Conservation (phyloP, 176 grass and related monocot genomes). For the Sorghum bicolor region DNA sequence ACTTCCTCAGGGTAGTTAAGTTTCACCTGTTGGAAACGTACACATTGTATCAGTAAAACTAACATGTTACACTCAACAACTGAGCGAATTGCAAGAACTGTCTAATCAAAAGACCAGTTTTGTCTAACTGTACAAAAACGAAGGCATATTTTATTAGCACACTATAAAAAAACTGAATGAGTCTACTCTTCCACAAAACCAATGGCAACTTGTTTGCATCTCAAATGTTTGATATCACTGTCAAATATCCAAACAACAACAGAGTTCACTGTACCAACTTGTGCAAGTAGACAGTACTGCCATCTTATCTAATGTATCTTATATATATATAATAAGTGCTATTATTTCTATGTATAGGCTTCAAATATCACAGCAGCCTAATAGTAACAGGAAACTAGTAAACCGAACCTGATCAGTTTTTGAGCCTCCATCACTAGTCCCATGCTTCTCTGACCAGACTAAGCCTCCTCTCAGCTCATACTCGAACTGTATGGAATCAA, state of each 20-base stretch:
- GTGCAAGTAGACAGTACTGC: background rate
- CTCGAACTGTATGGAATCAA: constrained; percentile 49
- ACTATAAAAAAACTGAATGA: background rate
- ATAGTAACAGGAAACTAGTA: background rate
- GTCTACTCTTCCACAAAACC: background rate
- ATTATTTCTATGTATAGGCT: background rate
- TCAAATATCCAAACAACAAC: background rate
- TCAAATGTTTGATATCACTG: background rate
- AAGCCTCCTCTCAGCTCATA: constrained; percentile 46
- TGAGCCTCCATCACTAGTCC: constrained; percentile 18
- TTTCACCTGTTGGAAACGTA: constrained; percentile 29
- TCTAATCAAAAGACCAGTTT: background rate
- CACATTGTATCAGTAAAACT: background rate
- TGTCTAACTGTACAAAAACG: background rate
- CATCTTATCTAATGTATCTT: background rate
- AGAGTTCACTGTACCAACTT: background rate
- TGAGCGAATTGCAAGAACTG: background rate
- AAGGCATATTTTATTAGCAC: background rate
- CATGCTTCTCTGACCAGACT: constrained; percentile 53
- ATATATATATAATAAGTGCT: background rate
- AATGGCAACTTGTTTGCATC: background rate
- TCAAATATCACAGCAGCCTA: background rate
- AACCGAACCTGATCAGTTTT: constrained; percentile 47
- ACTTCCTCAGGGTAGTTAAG: constrained; percentile 42
- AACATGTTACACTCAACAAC: background rate